These are phyloP conservation scores for Dictyostelium brefeldianum DNA, from an alignment of 78 protist genomes.

Conservation along the genomic window DNA sequence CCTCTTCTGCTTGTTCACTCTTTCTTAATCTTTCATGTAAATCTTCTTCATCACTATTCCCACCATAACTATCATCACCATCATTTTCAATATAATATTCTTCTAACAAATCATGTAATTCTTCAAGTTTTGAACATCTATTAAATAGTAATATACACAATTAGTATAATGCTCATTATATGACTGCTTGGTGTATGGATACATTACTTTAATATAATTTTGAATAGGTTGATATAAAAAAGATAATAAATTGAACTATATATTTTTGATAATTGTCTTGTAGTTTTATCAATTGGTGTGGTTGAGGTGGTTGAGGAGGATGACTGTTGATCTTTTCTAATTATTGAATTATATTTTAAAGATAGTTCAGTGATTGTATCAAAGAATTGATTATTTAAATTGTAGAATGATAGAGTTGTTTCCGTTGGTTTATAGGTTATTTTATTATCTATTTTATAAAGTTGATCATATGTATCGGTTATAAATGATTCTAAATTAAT, in stretches of 20 bases:
- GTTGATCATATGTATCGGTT: background rate
- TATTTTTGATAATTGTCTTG: background rate
- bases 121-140: conserved; percentile 19
- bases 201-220: conserved; percentile 34
- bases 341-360: conserved; percentile 62
- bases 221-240: conserved; percentile 16
- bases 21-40: background rate
- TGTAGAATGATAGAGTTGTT: background rate
- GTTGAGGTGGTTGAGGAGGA: background rate
- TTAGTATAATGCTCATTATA: too few species aligned
- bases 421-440: background rate
- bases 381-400: conserved; percentile 25
- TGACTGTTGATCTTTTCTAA: conserved; percentile 26
- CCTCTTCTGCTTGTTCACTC: background rate
- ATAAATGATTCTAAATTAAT: conserved; percentile 25
- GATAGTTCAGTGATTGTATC: conserved; percentile 45
- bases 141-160: background rate
- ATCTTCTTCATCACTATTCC: conserved; percentile 11
- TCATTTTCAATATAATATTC: conserved; percentile 28
- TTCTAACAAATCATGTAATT: background rate
- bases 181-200: too few species aligned
- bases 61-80: background rate
- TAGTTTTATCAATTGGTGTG: background rate
- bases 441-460: background rate
- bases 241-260: conserved; percentile 48